phyloP scores from a whole-genome alignment of 1,284 basidiomycete species.

The Apiotrichum montevideense region DNA sequence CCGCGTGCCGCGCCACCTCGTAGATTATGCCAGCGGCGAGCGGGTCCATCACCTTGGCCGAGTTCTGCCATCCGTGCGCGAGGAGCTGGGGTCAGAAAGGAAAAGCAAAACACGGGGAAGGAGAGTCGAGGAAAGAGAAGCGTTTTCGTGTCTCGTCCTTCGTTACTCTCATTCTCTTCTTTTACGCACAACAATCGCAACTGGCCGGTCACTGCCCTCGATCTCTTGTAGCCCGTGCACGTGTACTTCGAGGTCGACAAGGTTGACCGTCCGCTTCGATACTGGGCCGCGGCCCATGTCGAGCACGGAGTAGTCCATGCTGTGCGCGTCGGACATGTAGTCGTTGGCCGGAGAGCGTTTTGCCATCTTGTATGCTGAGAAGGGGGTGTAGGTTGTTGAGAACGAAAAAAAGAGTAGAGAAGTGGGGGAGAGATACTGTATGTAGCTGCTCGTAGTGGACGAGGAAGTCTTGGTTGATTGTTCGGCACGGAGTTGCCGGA shows the following conservation, averaged over 20 bases:
- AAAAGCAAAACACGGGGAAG: no score
- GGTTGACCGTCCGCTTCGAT: conserved; percentile 10
- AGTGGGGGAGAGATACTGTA: no score
- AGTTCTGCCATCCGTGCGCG: conserved; percentile 34
- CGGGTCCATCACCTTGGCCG: conserved; percentile 27
- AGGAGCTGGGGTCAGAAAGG: conserved; percentile 28
- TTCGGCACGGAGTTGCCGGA: no score
- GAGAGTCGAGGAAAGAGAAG: no score
- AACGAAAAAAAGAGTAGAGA: no score
- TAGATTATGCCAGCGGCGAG: conserved; percentile 36
- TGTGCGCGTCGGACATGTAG: neutral
- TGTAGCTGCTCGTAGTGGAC: no score
- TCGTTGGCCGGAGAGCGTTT: neutral
- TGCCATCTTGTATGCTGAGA: neutral
- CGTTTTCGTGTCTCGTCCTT: no score
- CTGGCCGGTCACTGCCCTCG: conserved; percentile 19
- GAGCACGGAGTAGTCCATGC: conserved; percentile 16
- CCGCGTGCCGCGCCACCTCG: conserved; percentile 10
- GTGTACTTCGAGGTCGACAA: conserved; percentile 31
- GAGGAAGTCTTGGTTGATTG: no score
- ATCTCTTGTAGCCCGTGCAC: conserved; percentile 42
- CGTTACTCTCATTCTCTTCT: no score
- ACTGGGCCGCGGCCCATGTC: conserved; percentile 17
- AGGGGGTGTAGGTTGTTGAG: no score
- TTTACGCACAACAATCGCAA: conserved; percentile 27